Conservation (phyloP, 768 basidiomycete genomes). For the Austroboletus eburneus region DNA sequence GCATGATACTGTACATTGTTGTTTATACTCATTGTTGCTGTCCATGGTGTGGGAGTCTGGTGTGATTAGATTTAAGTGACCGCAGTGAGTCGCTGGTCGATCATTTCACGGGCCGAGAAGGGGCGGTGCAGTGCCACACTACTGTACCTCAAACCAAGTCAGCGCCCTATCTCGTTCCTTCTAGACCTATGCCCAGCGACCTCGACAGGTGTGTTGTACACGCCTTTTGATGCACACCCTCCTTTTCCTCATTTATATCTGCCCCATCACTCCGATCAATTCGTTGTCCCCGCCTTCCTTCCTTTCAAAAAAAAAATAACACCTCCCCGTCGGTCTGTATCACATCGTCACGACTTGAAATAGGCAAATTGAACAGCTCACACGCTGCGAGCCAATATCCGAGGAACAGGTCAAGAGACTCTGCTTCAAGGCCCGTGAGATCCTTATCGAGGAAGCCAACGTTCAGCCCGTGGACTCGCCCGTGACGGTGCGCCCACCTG, state of each 20-base stretch:
- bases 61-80: no score
- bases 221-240: conserved; percentile 24
- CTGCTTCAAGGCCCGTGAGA: conserved; percentile 94
- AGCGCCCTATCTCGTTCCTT: conserved; percentile 25
- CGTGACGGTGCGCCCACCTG: conserved; percentile 66
- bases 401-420: conserved; percentile 94
- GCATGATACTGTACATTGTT: conserved; percentile 33
- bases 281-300: not conserved
- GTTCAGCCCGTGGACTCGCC: conserved; percentile 95
- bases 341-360: not conserved
- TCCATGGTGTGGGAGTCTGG: no score
- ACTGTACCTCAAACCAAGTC: conserved; percentile 23
- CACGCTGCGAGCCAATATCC: conserved; percentile 91
- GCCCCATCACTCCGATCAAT: conserved; percentile 25
- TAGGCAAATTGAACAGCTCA: conserved; percentile 93
- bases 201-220: conserved; percentile 49
- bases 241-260: conserved; percentile 17
- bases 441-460: conserved; percentile 96
- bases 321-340: no score
- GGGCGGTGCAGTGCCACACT: conserved; percentile 26
- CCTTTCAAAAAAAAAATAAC: conserved; percentile 11
- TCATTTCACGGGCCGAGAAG: conserved; percentile 18
- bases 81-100: conserved; percentile 11
- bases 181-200: conserved; percentile 47
- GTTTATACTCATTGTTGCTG: conserved; percentile 28